Evolutionary conservation across 2,329 filamentous ascomycete genomes (phyloP).

Genomic region (Cladosporium sp.): DNA sequence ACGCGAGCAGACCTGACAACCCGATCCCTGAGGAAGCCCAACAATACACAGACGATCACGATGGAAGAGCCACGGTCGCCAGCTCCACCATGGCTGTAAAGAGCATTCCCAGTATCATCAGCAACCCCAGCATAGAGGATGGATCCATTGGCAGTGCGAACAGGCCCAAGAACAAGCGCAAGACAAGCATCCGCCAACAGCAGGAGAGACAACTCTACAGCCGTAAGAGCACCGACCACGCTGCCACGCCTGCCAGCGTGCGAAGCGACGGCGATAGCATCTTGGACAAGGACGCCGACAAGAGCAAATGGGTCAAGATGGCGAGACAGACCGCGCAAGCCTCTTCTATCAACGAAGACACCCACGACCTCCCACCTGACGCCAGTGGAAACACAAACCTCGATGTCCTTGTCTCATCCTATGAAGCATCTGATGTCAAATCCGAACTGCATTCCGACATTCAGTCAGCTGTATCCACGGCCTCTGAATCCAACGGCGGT

Average conservation of each 20-base stretch:
- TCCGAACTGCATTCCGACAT: conserved; percentile 74
- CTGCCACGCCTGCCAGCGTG: conserved; percentile 41
- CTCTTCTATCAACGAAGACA: conserved; percentile 44
- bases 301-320: conserved; percentile 59
- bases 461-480: conserved; percentile 59
- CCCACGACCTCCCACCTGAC: conserved; percentile 50
- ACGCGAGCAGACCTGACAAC: conserved; percentile 63
- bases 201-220: conserved; percentile 92
- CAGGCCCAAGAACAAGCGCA: conserved; percentile 65
- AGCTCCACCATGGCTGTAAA: conserved; percentile 88
- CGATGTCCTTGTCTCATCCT: conserved; percentile 74
- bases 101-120: conserved; percentile 78
- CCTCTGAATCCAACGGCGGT: conserved; percentile 62
- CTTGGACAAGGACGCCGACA: conserved; percentile 37
- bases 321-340: conserved; percentile 39
- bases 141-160: conserved; percentile 54
- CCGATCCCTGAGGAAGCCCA: conserved; percentile 52
- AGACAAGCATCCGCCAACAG: conserved; percentile 75
- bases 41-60: conserved; percentile 52
- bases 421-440: conserved; percentile 73
- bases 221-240: conserved; percentile 61
- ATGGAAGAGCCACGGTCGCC: conserved; percentile 66
- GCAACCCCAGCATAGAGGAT: conserved; percentile 60
- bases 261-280: conserved; percentile 52
- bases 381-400: conserved; percentile 63